These are phyloP conservation scores for Fusarium sambucinum DNA, from an alignment of 2,329 filamentous ascomycete species.

Conservation along the genomic window DNA sequence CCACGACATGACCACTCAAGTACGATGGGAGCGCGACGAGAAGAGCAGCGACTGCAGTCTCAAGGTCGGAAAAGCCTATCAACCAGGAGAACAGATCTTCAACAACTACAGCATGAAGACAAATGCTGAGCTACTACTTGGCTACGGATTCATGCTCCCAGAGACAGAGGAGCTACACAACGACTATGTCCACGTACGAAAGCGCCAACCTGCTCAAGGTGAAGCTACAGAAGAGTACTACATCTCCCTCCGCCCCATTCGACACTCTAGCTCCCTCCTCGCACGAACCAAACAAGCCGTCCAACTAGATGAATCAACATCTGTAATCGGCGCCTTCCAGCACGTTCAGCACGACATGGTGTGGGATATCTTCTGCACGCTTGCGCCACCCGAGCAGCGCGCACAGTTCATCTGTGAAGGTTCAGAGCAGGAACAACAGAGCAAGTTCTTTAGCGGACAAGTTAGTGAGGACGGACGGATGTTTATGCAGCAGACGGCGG, in stretches of 20 bases:
- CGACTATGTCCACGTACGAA: constrained; percentile 70
- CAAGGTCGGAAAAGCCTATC: constrained; percentile 57
- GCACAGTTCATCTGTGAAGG: constrained; percentile 48
- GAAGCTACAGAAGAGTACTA: constrained; percentile 59
- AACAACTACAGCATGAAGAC: constrained; percentile 82
- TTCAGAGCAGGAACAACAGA: constrained; percentile 46
- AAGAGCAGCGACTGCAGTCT: constrained; percentile 57
- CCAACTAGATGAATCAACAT: constrained; percentile 45
- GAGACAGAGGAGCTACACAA: constrained; percentile 64
- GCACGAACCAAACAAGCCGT: constrained; percentile 57
- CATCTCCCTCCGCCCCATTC: constrained; percentile 64
- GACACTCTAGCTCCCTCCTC: constrained; percentile 61
- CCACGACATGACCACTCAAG: constrained; percentile 71
- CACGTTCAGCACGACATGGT: constrained; percentile 67
- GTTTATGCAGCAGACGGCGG: constrained; percentile 53
- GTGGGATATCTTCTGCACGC: constrained; percentile 60
- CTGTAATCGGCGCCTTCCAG: constrained; percentile 56
- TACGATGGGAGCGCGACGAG: constrained; percentile 68
- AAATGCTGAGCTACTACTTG: constrained; percentile 76
- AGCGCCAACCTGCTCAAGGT: constrained; percentile 50
- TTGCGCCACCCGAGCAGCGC: constrained; percentile 52
- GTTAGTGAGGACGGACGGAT: constrained; percentile 47
- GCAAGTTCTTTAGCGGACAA: constrained; percentile 50
- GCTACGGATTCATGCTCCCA: constrained; percentile 71
- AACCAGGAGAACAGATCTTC: constrained; percentile 67